Evolutionary conservation across 257 asterid genomes (phyloP).

Genomic region (Solanum dulcamara): DNA sequence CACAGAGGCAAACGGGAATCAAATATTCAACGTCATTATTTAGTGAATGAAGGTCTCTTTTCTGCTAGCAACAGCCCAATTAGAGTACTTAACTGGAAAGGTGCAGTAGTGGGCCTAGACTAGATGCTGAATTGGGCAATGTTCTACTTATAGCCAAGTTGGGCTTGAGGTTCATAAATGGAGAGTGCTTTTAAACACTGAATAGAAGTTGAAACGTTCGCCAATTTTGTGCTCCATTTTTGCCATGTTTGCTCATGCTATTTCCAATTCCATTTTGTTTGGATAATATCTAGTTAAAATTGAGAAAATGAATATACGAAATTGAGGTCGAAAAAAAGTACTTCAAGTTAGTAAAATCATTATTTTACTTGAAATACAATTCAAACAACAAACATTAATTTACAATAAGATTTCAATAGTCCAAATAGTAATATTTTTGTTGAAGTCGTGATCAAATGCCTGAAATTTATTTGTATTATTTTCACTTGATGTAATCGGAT

Average conservation of each 20-base stretch:
- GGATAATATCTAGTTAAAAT: too few relatives aligned
- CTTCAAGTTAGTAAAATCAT: too few relatives aligned
- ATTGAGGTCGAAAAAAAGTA: too few relatives aligned
- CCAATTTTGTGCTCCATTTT: neutral
- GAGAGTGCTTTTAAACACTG: neutral
- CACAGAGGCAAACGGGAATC: neutral
- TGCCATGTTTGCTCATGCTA: neutral
- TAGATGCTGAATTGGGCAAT: neutral
- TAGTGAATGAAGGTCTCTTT: slow-evolving; percentile 11
- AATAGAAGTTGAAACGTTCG: neutral
- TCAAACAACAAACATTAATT: too few relatives aligned
- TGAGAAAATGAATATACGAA: too few relatives aligned
- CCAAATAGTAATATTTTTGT: too few relatives aligned
- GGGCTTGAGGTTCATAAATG: neutral
- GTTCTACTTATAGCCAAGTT: neutral
- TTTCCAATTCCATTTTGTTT: too few relatives aligned
- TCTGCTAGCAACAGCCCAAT: neutral
- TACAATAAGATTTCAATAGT: too few relatives aligned
- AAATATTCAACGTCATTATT: neutral
- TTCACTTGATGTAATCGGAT: too few relatives aligned
- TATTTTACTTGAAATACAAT: too few relatives aligned
- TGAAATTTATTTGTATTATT: too few relatives aligned
- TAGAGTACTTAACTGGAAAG: neutral
- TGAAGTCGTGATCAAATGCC: too few relatives aligned
- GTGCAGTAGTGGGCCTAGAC: neutral